Evolutionary conservation across 257 asterid species (phyloP), one percentile per base, ranked within the genome.

Genomic region (Fraxinus anomala): DNA sequence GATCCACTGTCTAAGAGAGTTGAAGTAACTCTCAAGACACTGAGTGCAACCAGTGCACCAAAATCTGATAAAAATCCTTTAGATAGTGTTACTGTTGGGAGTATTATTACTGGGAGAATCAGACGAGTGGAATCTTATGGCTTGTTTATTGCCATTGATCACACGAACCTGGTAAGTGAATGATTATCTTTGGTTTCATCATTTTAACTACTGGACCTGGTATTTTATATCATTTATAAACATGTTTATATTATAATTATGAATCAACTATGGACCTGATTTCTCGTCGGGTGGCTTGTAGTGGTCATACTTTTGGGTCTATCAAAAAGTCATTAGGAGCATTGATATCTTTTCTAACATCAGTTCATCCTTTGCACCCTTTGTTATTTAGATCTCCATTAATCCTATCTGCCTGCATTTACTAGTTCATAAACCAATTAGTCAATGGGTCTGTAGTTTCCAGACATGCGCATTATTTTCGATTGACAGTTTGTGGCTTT

Each of bases 1-100:
- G 99, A 96, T 83, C 92, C 94, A 23, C 78, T 89, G 76, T 92
- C 98, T 39, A 93, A 88, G 92, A 94, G 98, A 76, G 89, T 92
- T 68, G 98, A 93, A 86, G 92, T 93, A 72, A 87, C 94, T 73
- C 96, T 96, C 12, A 95, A 83, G 84, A 93, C 96, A 80, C 87
- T 97, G 74, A 84, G 59, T 81, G 83, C 86, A 65, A 63, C 2
- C 67, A 63, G 65, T 71, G 82, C 77, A 40, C 72, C 85, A 70
- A 91, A 88, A 85, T 83, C 86, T 14, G 91, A 78, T 70, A 10
- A 83, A 73, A 82, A 80, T 87, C 79, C 84, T 74, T 79, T 93
- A 4, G 80, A 80, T 81, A 85, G 79, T 79, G 70, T 96, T 67
- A 34, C 70, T 76, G 89, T 82, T 88, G 99, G 97, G 78, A 87